Percentiles rank a stretch among this genome's conserved stretches.
phyloP scores from a whole-genome alignment of 1,139 yeast genomes.

The Spathaspora jeffriesii region DNA sequence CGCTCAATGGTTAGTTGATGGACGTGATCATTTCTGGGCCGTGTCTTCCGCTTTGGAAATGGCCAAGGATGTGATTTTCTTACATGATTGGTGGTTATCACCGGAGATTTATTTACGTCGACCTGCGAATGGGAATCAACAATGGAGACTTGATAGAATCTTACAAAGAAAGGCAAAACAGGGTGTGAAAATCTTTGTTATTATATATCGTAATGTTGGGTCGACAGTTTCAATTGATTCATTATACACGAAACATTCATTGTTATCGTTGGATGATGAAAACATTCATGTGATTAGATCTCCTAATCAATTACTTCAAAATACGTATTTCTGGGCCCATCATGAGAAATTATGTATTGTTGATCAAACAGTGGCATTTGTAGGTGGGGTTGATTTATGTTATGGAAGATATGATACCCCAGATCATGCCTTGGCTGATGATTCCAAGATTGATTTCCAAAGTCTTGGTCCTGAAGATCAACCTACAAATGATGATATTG shows the following conservation, averaged over 20 bases:
- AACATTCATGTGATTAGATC: slow-evolving; percentile 92
- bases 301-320: slow-evolving; percentile 92
- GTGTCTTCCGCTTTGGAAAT: slow-evolving; percentile 87
- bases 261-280: slow-evolving; percentile 75
- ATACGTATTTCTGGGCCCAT: slow-evolving; percentile 98
- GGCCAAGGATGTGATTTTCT: slow-evolving; percentile 93
- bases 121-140: slow-evolving; percentile 95
- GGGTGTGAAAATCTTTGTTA: slow-evolving; percentile 88
- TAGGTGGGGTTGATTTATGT: slow-evolving; percentile 96
- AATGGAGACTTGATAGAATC: slow-evolving; percentile 88
- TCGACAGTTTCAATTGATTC: slow-evolving; percentile 94
- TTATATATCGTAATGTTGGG: slow-evolving; percentile 95
- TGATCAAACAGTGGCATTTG: slow-evolving; percentile 86
- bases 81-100: slow-evolving; percentile 99
- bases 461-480: slow-evolving; percentile 28
- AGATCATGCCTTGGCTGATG: slow-evolving; percentile 89
- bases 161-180: slow-evolving; percentile 89
- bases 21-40: slow-evolving; percentile 96
- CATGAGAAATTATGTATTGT: slow-evolving; percentile 90
- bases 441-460: slow-evolving; percentile 45
- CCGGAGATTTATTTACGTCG: slow-evolving; percentile 93
- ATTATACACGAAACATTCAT: slow-evolving; percentile 89
- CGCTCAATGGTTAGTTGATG: slow-evolving; percentile 98
- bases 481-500: slow-evolving; percentile 31
- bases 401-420: slow-evolving; percentile 97